Base-by-base conservation (phyloP, 1,139 yeast species). In the Protomyces inundatus region DNA sequence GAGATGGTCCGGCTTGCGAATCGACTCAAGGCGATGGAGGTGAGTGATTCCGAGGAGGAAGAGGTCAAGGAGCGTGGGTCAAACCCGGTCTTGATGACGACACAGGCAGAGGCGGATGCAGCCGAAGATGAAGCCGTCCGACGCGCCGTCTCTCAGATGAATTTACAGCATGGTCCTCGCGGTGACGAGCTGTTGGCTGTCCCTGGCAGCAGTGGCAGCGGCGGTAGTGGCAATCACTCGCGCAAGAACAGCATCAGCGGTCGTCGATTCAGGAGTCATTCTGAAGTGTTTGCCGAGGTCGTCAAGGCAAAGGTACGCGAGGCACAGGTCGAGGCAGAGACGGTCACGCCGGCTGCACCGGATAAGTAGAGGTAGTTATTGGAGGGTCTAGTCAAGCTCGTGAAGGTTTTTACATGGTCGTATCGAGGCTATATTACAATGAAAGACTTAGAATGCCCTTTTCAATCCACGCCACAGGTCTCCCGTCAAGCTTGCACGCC, bases 1-100 rank as follows among this genome's bases (percentile, higher is more conserved):
- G 95, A 87, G 73, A 80, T 88, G 71, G 90, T 90, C 63, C 84
- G 84, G 70, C 81, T 90, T 74, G 83, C 86, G 71, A 88, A 89
- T 75, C 81, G 88, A 72, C 84, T 90, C 73, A 79, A 82, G 71
- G 84, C 85, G 66, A 81, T 90, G 73, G 84, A 85, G 37, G 68
- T 76, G 66, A 75, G 69, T 71, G 77, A 81, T 56, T 84, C 79
- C 2, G 84, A 79, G 61, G 85, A 81, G 70, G 85, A 82, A 67
- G 77, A 79, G 71, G 80, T 54, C 33, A 62, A 37, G 9, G 23
- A 23, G 23, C 23, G 23, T 23, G 23, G 23, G 23, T 23, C 23
- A 23, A 23, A 23, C 23, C 40, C 40, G 37, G 32, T 68, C 34
- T 71, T 68, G 32, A 16, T 58, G 16, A 56, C 51, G 4, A 51